Base-by-base conservation (phyloP, 2,329 filamentous ascomycete species). In the Colletotrichum chlorophyti region DNA sequence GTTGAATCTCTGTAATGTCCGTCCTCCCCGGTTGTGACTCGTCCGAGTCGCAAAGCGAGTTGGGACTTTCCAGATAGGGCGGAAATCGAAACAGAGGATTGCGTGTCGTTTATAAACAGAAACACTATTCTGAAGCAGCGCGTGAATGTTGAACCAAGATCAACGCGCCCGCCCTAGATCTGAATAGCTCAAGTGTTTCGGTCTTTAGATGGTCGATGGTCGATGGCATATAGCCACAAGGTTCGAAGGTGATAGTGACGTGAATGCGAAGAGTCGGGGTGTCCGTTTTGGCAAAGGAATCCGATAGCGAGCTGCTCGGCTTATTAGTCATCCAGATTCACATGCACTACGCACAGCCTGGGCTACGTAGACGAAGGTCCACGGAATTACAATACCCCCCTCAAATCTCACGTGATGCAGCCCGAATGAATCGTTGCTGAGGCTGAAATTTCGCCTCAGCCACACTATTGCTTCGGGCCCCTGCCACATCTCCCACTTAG, bases 81-180 rank as follows among this genome's bases (percentile, higher is more conserved):
- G 51, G n/a, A 60, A 24, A 50, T 19, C 57, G 57, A 60, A 60
- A 60, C 57, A 60, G 47, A 46, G 47, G 57, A 49, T 60, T 60
- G 57, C 57, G 57, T 45, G 57, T 57, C n/a, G n/a, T 45, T 51
- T 60, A 40, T 45, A 31, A 38, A 14, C 35, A 38, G 40, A 50
- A 60, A 57, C 51, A 29, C 37, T 57, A 26, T 50, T 49, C 43
- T 60, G 57, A 60, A n/a, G n/a, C n/a, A n/a, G n/a, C 21, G 57
- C 57, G 57, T 31, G 14, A 34, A 31, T 14, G 31, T 27, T 34
- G 37, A 21, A 40, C 57, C 31, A 24, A 47, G 55, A 55, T 60
- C 38, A 58, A 29, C 24, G 42, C 43, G 51, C 51, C 38, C 45
- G 51, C 57, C 51, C 38, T 50, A 34, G 27, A 50, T 60, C 51